Percentiles rank a stretch among this genome's conserved stretches.
phyloP scores from a whole-genome alignment of 2,329 filamentous ascomycete genomes.

The Aspergillus glaucus region DNA sequence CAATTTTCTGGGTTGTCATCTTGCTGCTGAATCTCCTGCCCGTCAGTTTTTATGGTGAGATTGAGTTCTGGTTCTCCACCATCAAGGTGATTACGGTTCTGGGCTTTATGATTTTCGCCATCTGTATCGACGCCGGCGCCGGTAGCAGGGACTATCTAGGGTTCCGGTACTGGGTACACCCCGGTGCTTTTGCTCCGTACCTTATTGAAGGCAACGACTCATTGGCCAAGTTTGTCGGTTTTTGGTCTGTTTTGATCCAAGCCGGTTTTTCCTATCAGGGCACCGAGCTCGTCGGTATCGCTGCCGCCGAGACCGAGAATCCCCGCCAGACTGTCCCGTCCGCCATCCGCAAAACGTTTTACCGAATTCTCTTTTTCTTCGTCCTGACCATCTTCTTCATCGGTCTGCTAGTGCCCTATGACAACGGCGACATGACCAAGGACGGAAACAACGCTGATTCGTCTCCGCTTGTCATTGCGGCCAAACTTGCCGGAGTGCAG shows the following conservation, averaged over 20 bases:
- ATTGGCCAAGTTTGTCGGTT: conserved; percentile 59
- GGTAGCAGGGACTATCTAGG: conserved; percentile 64
- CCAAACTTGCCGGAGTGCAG: conserved; percentile 31
- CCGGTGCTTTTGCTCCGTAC: conserved; percentile 62
- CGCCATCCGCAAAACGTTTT: conserved; percentile 69
- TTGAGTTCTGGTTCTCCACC: conserved; percentile 71
- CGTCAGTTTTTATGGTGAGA: conserved; percentile 66
- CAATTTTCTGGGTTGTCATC: conserved; percentile 66
- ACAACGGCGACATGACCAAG: conserved; percentile 50
- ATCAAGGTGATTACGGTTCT: conserved; percentile 72
- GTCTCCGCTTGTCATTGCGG: conserved; percentile 41
- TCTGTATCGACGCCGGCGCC: conserved; percentile 67
- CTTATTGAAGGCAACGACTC: conserved; percentile 51
- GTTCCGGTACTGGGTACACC: conserved; percentile 63
- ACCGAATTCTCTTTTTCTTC: conserved; percentile 61
- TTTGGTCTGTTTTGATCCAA: conserved; percentile 47
- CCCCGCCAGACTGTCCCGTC: conserved; percentile 65
- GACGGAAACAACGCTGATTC: conserved; percentile 32
- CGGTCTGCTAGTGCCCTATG: conserved; percentile 61
- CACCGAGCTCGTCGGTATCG: conserved; percentile 69
- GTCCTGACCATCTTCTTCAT: conserved; percentile 54
- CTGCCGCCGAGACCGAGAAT: conserved; percentile 69
- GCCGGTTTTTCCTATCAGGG: conserved; percentile 46
- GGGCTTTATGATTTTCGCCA: conserved; percentile 70
- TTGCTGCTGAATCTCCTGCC: conserved; percentile 64